Conservation (phyloP, 2,329 filamentous ascomycete genomes). For the Nemania bipapillata region DNA sequence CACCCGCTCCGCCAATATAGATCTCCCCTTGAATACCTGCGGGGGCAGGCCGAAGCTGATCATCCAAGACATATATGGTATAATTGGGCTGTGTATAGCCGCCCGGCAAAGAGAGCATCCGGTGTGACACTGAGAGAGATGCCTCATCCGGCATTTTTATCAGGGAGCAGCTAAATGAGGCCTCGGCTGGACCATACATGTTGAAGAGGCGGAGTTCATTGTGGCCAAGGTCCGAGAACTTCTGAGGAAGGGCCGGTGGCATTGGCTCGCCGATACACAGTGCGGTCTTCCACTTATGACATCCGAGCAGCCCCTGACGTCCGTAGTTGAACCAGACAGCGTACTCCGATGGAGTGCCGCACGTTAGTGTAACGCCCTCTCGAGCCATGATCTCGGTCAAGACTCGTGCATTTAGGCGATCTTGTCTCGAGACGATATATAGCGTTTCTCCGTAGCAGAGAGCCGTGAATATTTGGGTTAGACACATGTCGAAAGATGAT, state of each 20-base stretch:
- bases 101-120: background rate
- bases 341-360: slow-evolving; percentile 1
- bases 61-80: slow-evolving; percentile 5
- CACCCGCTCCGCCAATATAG: slow-evolving; percentile 16
- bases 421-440: slow-evolving; percentile 47
- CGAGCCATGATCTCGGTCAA: slow-evolving; percentile 52
- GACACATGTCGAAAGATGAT: slow-evolving; percentile 55
- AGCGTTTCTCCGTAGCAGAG: slow-evolving; percentile 53
- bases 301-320: background rate
- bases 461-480: slow-evolving; percentile 53
- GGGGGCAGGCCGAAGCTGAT: background rate
- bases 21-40: slow-evolving; percentile 21
- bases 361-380: background rate
- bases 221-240: background rate
- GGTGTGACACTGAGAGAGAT: background rate
- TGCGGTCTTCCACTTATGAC: background rate
- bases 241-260: background rate
- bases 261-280: background rate
- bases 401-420: slow-evolving; percentile 50
- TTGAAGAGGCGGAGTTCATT: slow-evolving; percentile 38
- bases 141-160: background rate
- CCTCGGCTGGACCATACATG: slow-evolving; percentile 49
- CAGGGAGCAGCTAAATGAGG: too few species aligned
- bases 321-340: background rate
- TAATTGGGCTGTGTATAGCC: background rate